Evolutionary conservation across 108 stramenopile genomes (phyloP), one percentile per base, ranked within the genome.

Genomic region (Pseudonitzschia delicatissima): DNA sequence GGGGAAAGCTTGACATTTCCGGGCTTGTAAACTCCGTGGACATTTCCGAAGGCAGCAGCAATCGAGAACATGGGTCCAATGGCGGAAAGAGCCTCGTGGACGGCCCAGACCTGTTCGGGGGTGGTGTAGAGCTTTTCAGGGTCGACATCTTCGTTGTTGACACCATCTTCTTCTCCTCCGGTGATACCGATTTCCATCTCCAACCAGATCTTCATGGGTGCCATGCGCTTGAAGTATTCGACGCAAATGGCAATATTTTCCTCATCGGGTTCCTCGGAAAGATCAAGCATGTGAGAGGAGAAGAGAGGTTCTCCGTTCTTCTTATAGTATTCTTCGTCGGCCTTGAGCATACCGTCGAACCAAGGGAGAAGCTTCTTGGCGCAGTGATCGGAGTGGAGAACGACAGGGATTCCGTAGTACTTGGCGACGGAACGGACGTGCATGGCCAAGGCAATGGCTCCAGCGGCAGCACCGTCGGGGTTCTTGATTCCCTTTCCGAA

Each of bases 161-260:
- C 97, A 69, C 97, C 97, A 77, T 97, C 97, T 77, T 97, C 97
- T 81, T 98, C 97, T 63, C 97, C 97, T 65, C 97, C 97, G 20
- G 97, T 97, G 84, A 98, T 96, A 48, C 97, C 97, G 63, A 98
- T 95, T 78, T 98, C 97, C 95, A 98, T 97, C 79, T 98, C 97
- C 50, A 98, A 79, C 95, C 94, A 96, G 75, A 98, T 94, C 82
- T 96, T 87, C 92, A 92, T 92, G 51, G 86, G 85, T 4, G 83
- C 83, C 90, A 96, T 87, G 66, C 77, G 80, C 81, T 93, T 91
- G 74, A 96, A 91, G 77, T 96, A 96, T 77, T 94, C 84, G 37
- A 92, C 91, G 79, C 95, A 96, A 47, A 92, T 96, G 69, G 77
- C 75, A 75, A 96, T 94, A 72, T 96, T 96, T 78, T 96, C 95